Base-by-base conservation (phyloP, 2,329 filamentous ascomycete species). In the Ophiosphaerella narmari region DNA sequence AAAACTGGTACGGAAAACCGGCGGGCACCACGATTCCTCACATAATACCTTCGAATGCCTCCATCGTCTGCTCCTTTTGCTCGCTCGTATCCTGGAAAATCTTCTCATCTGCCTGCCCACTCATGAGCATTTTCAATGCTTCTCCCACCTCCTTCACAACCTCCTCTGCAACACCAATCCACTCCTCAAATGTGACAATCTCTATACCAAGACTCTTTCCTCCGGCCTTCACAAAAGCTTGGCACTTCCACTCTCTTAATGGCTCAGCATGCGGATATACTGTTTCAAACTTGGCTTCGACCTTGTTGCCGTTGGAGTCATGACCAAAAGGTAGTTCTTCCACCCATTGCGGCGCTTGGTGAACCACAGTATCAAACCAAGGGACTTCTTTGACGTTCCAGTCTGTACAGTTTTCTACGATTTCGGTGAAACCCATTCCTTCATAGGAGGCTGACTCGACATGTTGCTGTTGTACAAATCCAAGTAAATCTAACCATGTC, bases 151-250 rank as follows among this genome's bases (percentile, higher is more conserved):
- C 80, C 16, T 77, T 74, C 42, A 87, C 62, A 47, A 86, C 62
- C 11, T 75, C 75, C 39, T 73, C 70, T 1, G 83, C 83, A 42
- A 83, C 78, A 0, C 67, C 73, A 9, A 72, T 74, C 81, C 82
- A 85, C 40, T 77, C 80, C 64, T 82, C 74, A 56, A 84, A 81
- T 2, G 83, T 85, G 16, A 86, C 82, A 63, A 86, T 77, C 73
- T 86, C 84, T 43, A 86, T 71, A 40, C 77, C 80, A 65, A 82
- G 68, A 64, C 68, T 73, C 52, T 79, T 81, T 5, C 77, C 81
- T 42, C 73, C 77, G 26, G 79, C 78, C 45, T 63, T 60, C 1
- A 72, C 64, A 70, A 81, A 88, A 18, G 77, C 83, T 75, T 87
- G 82, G 34, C 86, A 77, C 75, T 86, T 85, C 75, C 83, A 85